Conservation (phyloP, 176 grass and related monocot species). For the Carex parvula region DNA sequence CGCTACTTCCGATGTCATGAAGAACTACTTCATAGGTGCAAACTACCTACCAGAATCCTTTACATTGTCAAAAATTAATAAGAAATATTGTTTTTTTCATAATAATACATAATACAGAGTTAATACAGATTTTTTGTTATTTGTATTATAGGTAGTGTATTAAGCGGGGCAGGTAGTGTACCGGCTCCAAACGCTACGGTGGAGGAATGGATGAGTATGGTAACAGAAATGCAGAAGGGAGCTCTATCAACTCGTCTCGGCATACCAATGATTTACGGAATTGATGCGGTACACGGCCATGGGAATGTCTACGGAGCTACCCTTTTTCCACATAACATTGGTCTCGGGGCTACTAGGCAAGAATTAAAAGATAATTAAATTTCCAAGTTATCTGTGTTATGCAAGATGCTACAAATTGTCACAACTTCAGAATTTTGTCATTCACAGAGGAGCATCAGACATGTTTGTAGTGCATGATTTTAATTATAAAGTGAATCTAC, state of each 20-base stretch:
- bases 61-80: conserved; percentile 14
- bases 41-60: not conserved
- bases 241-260: conserved; percentile 21
- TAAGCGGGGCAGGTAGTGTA: conserved; percentile 55
- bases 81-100: not conserved
- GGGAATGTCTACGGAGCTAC: conserved; percentile 7
- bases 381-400: not conserved
- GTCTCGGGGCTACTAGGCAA: conserved; percentile 28
- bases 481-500: not conserved
- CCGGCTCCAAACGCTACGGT: conserved; percentile 31
- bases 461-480: not conserved
- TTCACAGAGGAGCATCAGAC: not conserved
- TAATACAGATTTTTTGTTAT: not conserved
- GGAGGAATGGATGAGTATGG: conserved; percentile 45
- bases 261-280: conserved; percentile 10
- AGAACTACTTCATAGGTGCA: conserved; percentile 8
- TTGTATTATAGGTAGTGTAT: conserved; percentile 38
- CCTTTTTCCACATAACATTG: conserved; percentile 2
- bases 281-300: conserved; percentile 13
- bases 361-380: not conserved
- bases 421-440: not conserved
- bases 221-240: conserved; percentile 38
- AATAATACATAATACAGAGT: not conserved
- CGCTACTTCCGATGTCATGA: conserved; percentile 41
- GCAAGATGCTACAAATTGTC: not conserved